Percentiles rank a stretch among this genome's conserved stretches.
Conservation (phyloP, 352 stramenopile genomes). For the Nothophytophthora sp. region DNA sequence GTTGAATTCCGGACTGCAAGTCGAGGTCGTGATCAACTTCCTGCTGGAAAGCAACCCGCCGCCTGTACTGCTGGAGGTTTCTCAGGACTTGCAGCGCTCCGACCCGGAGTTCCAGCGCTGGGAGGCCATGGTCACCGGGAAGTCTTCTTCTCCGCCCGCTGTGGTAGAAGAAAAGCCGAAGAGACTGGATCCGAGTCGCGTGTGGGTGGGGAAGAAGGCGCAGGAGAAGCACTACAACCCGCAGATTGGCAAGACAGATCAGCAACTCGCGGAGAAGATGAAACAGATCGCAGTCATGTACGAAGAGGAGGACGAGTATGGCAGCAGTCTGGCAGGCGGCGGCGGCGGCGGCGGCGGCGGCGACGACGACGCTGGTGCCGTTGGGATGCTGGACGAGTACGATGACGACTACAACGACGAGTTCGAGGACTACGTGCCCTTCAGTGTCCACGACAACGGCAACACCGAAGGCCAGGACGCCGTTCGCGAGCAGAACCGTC, state of each 20-base stretch:
- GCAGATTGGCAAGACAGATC: constrained; percentile 46
- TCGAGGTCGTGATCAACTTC: constrained; percentile 63
- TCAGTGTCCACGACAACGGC: constrained; percentile 48
- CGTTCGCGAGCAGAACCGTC: constrained; percentile 56
- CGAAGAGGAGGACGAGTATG: constrained; percentile 46
- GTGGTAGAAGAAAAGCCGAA: constrained; percentile 25
- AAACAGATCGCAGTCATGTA: constrained; percentile 55
- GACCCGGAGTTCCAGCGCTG: constrained; percentile 28
- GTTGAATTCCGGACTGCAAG: constrained; percentile 38
- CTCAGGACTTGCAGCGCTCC: constrained; percentile 26
- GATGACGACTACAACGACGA: constrained; percentile 90
- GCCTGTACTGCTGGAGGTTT: constrained; percentile 31
- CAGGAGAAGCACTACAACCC: constrained; percentile 63
- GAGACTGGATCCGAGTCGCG: constrained; percentile 45
- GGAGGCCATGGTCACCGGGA: constrained; percentile 30
- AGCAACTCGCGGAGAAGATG: constrained; percentile 50
- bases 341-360: neutral
- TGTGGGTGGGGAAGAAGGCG: constrained; percentile 72
- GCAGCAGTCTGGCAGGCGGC: too few species aligned
- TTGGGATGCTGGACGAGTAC: constrained; percentile 51
- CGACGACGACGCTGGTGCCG: constrained; percentile 16
- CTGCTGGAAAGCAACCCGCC: constrained; percentile 55
- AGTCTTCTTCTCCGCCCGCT: constrained; percentile 6
- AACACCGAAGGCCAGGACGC: constrained; percentile 49
- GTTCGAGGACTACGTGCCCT: constrained; percentile 80